Conservation (phyloP, 1,284 basidiomycete genomes). For the Leccinum subrobustum region DNA sequence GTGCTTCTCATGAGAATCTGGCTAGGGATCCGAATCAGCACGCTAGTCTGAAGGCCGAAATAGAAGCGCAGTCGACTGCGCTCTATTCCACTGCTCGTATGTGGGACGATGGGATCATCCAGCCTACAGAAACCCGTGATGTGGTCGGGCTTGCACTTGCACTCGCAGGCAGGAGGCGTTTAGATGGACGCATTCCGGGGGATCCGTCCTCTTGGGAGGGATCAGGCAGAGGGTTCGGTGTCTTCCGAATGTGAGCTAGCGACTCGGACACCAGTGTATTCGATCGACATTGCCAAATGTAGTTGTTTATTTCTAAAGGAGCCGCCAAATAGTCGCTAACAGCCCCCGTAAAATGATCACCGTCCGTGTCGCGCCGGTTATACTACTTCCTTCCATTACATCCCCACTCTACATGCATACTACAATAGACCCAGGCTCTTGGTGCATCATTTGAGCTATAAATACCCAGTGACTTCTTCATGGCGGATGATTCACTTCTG, state of each 20-base stretch:
- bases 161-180: slow-evolving; percentile 56
- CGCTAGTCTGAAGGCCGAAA: slow-evolving; percentile 70
- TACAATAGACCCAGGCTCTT: neutral
- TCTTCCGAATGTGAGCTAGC: slow-evolving; percentile 78
- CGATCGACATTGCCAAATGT: slow-evolving; percentile 28
- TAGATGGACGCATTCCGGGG: slow-evolving; percentile 18
- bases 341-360: neutral
- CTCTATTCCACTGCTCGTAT: slow-evolving; percentile 86
- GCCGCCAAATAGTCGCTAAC: slow-evolving; percentile 22
- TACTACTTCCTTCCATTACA: neutral
- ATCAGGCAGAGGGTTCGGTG: slow-evolving; percentile 75
- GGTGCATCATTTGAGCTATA: slow-evolving; percentile 1
- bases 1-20: slow-evolving; percentile 2
- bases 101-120: slow-evolving; percentile 96
- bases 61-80: slow-evolving; percentile 85
- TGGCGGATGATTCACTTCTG: slow-evolving; percentile 23
- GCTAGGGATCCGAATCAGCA: slow-evolving; percentile 76
- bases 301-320: slow-evolving; percentile 27
- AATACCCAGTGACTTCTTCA: slow-evolving; percentile 2
- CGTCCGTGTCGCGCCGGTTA: neutral
- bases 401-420: neutral
- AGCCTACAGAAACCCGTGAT: slow-evolving; percentile 88
- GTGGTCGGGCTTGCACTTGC: slow-evolving; percentile 84
- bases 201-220: slow-evolving; percentile 67
- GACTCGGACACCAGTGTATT: neutral